phyloP scores from a whole-genome alignment of 352 stramenopile species.

The Pythium monospermum region DNA sequence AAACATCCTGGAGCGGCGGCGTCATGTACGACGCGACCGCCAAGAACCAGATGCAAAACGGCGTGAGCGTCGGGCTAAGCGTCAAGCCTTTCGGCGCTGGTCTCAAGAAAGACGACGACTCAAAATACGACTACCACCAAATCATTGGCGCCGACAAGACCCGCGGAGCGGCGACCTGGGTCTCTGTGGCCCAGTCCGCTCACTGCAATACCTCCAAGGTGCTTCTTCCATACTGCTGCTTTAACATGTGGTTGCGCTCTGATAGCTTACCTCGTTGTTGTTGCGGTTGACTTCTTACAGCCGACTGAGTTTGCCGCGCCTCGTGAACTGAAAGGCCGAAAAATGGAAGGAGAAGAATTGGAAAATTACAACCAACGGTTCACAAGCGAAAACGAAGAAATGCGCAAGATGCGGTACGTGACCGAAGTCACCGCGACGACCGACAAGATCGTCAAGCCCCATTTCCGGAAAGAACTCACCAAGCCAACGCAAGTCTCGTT shows the following conservation, averaged over 20 bases:
- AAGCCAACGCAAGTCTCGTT: constrained; percentile 44
- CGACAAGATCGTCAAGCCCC: constrained; percentile 36
- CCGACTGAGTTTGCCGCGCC: constrained; percentile 65
- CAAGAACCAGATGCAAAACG: constrained; percentile 50
- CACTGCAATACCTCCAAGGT: constrained; percentile 49
- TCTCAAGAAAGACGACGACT: constrained; percentile 42
- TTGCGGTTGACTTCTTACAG: no score
- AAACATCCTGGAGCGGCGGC: constrained; percentile 34
- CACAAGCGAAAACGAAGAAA: constrained; percentile 49
- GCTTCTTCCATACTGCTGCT: background rate
- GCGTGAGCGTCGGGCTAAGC: constrained; percentile 24
- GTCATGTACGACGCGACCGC: constrained; percentile 53
- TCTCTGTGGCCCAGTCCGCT: constrained; percentile 49
- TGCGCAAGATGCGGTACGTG: constrained; percentile 51
- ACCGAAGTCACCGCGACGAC: constrained; percentile 48
- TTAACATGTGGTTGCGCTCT: background rate
- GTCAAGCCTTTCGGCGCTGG: constrained; percentile 43
- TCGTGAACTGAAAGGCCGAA: constrained; percentile 44
- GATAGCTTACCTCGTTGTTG: background rate
- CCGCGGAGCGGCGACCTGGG: constrained; percentile 38
- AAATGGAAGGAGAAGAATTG: constrained; percentile 43
- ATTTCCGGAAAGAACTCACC: constrained; percentile 60
- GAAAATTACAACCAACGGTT: constrained; percentile 53
- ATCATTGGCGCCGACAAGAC: constrained; percentile 64
- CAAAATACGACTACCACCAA: constrained; percentile 64